Base-by-base conservation (phyloP, 495 filamentous ascomycete genomes). In the Haplographium delicatum region DNA sequence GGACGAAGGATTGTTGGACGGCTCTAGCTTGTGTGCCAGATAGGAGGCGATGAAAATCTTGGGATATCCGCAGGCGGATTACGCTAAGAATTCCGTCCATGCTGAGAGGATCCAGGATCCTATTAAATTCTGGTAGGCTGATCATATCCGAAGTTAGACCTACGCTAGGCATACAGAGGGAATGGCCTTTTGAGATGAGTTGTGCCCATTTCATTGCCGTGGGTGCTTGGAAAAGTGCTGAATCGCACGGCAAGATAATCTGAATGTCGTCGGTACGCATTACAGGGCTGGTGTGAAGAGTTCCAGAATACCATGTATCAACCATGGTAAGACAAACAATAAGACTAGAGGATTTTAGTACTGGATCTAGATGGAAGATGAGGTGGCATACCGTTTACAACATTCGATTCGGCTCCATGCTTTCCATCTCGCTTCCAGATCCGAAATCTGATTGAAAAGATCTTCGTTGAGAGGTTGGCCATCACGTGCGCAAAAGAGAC, bases 371-470 rank as follows among this genome's bases (percentile, higher is more conserved):
- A 31, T 25, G 11, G 23, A 22, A 20, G 23, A 18, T 15, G n/a
- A 27, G 8, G 20, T 5, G 26, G 47, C 64, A 49, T 47, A 74
- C 73, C 72, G 63, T 37, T 78, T 78, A 0, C 64, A 66, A 22
- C 69, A 73, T 59, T 78, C 74, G 5, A 78, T 67, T 40, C 68
- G 72, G 51, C 68, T 69, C 74, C 74, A 78, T 3, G 72, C 70
- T 50, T 76, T 76, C 74, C 74, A 78, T 59, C 72, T 60, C 38
- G 65, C 62, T 26, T 75, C 74, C 16, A 72, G 64, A 58, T 76
- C 72, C 6, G 68, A 60, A 2, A 75, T 63, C 13, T 64, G 61
- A 24, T 74, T 68, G 33, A 75, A 74, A 5, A 76, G 54, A 35
- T 62, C 65, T 57, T 66, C 71, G 38, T 73, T 71, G 7, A 75